Percentiles rank a stretch among this genome's conserved stretches.
Conservation (phyloP, 129 eudicot species). For the Logfia minima region DNA sequence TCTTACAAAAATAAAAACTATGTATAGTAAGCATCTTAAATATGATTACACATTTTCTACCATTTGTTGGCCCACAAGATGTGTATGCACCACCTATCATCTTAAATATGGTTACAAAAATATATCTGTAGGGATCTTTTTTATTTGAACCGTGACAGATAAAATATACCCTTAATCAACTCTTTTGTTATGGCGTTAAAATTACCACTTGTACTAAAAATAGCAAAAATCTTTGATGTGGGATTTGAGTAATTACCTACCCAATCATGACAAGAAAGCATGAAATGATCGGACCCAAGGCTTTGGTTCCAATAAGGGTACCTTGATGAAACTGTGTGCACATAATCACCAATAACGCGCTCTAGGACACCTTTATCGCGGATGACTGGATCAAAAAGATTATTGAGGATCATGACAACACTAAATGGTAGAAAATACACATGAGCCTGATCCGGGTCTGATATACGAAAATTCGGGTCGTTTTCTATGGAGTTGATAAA, state of each 20-base stretch:
- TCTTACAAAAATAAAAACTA: too few species aligned
- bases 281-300: constrained; percentile 91
- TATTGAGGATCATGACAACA: constrained; percentile 63
- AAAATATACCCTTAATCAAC: too few species aligned
- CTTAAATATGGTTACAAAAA: too few species aligned
- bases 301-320: constrained; percentile 81
- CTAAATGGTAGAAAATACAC: constrained; percentile 83
- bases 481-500: constrained; percentile 56
- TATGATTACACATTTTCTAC: too few species aligned
- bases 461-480: constrained; percentile 38
- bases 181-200: background rate
- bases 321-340: constrained; percentile 47
- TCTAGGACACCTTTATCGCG: constrained; percentile 78
- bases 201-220: background rate
- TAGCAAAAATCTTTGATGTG: constrained; percentile 3
- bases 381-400: constrained; percentile 63
- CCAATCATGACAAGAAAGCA: constrained; percentile 96
- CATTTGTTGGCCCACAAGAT: too few species aligned
- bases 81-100: too few species aligned
- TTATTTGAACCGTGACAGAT: too few species aligned
- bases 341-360: constrained; percentile 60
- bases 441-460: constrained; percentile 66
- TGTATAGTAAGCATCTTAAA: too few species aligned
- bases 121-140: too few species aligned
- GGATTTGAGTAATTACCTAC: constrained; percentile 42